These are phyloP conservation scores for Suillus clintonianus DNA, from an alignment of 768 basidiomycete species.

Conservation along the genomic window DNA sequence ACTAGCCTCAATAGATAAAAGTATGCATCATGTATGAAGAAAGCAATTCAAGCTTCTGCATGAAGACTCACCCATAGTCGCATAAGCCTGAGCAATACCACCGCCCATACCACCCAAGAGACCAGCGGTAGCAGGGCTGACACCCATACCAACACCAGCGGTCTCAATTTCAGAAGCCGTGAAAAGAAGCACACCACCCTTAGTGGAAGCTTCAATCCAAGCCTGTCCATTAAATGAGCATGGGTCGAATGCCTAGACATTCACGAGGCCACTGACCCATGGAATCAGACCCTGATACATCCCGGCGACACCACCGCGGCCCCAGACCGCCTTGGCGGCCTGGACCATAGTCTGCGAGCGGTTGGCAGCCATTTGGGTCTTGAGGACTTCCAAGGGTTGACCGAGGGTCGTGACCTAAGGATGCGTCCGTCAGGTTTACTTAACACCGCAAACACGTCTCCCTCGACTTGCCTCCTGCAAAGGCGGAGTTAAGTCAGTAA, in stretches of 20 bases:
- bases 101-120: constrained; percentile 97
- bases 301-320: constrained; percentile 84
- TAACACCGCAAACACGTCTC: neutral
- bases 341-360: constrained; percentile 88
- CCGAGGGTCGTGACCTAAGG: constrained; percentile 93
- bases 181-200: constrained; percentile 95
- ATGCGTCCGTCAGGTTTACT: constrained; percentile 2
- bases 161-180: constrained; percentile 94
- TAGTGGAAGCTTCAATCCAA: constrained; percentile 99
- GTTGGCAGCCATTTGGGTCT: constrained; percentile 99
- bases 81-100: constrained; percentile 96
- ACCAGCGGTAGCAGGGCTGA: constrained; percentile 82
- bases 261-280: constrained; percentile 64
- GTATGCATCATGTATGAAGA: constrained; percentile 18
- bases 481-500: constrained; percentile 16
- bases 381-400: constrained; percentile 96
- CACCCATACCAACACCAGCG: constrained; percentile 58
- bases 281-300: constrained; percentile 99
- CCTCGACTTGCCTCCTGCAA: constrained; percentile 67
- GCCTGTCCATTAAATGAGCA: constrained; percentile 52
- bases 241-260: neutral
- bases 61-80: constrained; percentile 90
- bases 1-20: constrained; percentile 18
- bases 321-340: constrained; percentile 85
- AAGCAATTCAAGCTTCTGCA: neutral